Evolutionary conservation across 441 rosid genomes (phyloP), one percentile per base, ranked within the genome.

Genomic region (Geranium incanum): DNA sequence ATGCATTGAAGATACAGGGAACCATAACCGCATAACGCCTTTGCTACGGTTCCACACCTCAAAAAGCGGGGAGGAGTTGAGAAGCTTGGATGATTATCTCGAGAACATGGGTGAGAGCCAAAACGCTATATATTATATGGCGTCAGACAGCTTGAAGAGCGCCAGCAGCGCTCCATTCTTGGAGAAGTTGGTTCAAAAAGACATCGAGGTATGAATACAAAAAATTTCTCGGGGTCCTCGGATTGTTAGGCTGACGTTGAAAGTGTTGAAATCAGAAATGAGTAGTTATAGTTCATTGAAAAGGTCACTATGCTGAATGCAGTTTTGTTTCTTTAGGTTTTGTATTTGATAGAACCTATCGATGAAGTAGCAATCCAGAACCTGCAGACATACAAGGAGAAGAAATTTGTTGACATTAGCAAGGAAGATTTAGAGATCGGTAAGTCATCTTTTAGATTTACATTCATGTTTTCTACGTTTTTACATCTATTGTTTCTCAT

Each of bases 321-420:
- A 60, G 38, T 60, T 74, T 68, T 16, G 66, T 74, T 69, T 19
- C 65, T 59, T 6, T 59, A 95, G 98, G 98, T 95, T 73, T 86
- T 95, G 19, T 89, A 90, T 81, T 86, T 95, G 72, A 77, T 95
- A 68, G 99, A 95, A 79, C 97, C 99, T n/a, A 95, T 91, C 3
- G 99, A 95, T 80, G 99, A 95, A 78, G 92, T 92, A 77, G 96
- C 98, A 11, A 88, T 95, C 78, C 95, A 89, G 85, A 92, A 91
- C 80, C 84, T 93, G 73, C 96, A 93, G 78, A 88, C 95, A 43
- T 95, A 86, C 91, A 93, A 95, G 68, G 99, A 93, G 75, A 95
- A 93, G 88, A 95, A 93, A 74, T 91, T 95, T 71, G 93, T 93
- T 79, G 98, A 92, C 83, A 91, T 93, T 75, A 95, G 97, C 85